Conservation (phyloP, 805 yeast species). For the Candida qinlingensis region DNA sequence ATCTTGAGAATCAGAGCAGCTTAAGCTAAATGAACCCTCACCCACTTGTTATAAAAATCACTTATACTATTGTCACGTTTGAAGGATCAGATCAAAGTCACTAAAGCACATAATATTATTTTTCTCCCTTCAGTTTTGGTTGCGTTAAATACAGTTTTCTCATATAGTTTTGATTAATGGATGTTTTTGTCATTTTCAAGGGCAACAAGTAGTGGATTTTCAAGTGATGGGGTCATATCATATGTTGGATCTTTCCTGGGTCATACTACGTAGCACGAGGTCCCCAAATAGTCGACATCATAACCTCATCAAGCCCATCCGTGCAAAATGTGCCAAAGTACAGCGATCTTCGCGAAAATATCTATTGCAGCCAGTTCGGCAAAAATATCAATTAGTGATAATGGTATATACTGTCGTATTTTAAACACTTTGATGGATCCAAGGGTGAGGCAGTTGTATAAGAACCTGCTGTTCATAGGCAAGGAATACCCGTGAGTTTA, state of each 20-base stretch:
- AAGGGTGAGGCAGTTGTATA: slow-evolving; percentile 15
- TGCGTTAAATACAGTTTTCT: not conserved
- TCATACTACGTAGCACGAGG: no score
- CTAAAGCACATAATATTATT: not conserved
- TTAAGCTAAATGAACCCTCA: not conserved
- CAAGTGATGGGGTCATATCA: no score
- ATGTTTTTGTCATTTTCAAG: not conserved
- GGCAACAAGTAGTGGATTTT: no score
- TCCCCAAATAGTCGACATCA: no score
- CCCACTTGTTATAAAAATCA: not conserved
- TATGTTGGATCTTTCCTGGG: no score
- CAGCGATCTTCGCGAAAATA: no score
- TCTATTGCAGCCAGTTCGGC: no score
- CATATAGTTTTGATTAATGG: not conserved
- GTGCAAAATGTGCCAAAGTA: not conserved
- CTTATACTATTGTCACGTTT: not conserved
- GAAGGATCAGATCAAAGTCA: not conserved
- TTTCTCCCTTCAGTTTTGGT: not conserved
- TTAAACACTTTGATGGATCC: slow-evolving; percentile 12
- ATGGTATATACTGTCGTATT: no score
- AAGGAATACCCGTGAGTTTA: slow-evolving; percentile 18
- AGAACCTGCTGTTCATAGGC: slow-evolving; percentile 15
- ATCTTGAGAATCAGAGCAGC: slow-evolving; percentile 49
- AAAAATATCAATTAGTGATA: no score
- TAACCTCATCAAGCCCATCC: no score